These are phyloP conservation scores for Fagopyrum esculentum DNA, from an alignment of 148 eudicot species.

Conservation along the genomic window DNA sequence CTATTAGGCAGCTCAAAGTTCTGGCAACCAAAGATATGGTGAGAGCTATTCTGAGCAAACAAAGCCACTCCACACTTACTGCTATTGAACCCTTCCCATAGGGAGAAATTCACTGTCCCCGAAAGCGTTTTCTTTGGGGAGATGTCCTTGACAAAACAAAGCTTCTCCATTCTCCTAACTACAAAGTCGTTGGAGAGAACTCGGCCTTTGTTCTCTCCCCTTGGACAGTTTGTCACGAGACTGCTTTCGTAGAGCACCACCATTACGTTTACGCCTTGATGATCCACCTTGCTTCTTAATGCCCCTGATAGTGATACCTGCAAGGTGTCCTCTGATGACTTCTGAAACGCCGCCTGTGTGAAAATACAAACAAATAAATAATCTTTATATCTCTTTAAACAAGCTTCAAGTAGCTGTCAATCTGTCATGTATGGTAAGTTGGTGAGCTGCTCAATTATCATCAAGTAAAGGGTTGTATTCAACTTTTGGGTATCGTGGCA, in stretches of 20 bases:
- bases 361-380: neutral
- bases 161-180: constrained; percentile 56
- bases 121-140: constrained; percentile 51
- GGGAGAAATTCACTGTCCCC: constrained; percentile 43
- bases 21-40: constrained; percentile 68
- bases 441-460: neutral
- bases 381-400: neutral
- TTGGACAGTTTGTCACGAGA: constrained; percentile 39
- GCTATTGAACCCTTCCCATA: constrained; percentile 60
- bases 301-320: constrained; percentile 54
- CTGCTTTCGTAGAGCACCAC: constrained; percentile 69
- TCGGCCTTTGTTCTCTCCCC: constrained; percentile 58
- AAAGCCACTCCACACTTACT: constrained; percentile 51
- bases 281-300: constrained; percentile 52
- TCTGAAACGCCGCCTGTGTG: constrained; percentile 24
- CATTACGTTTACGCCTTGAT: constrained; percentile 52
- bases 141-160: constrained; percentile 49
- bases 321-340: constrained; percentile 36
- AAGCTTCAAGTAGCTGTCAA: neutral
- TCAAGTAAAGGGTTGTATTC: neutral
- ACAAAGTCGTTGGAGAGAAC: constrained; percentile 63
- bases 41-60: constrained; percentile 50
- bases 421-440: neutral
- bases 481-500: neutral
- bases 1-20: constrained; percentile 44